Evolutionary conservation across 2,329 filamentous ascomycete species (phyloP), one percentile per base, ranked within the genome.

Genomic region (Paraphoma sp.): DNA sequence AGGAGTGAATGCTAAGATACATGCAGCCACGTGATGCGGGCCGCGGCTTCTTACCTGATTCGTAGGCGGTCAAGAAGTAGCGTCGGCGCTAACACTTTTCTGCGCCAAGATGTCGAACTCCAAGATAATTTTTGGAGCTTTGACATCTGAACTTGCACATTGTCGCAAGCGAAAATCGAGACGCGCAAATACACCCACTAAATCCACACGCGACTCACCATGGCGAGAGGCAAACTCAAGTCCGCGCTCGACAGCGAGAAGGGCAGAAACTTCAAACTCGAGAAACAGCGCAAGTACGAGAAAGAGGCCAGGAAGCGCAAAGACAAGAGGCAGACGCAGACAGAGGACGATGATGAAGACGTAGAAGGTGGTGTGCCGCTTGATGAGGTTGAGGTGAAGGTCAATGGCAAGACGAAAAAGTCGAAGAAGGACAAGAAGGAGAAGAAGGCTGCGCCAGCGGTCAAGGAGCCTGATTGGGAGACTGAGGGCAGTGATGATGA

Each of bases 201-300:
- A 31, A 7, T 14, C 52, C 6, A 49, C 33, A 3, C 47, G 36
- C 48, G 16, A 47, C 14, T 29, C 59, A 49, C 45, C 63, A 83
- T 83, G 72, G 72, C 66, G 45, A 73, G 72, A 53, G 82, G 82
- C 61, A 87, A 86, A 71, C 77, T 89, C 45, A 81, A 86, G 56
- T 75, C 80, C 44, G 85, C 86, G 45, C 81, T 89, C 18, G 84
- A 87, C 63, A 79, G 81, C 51, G 78, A 85, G 56, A 82, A 85
- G 70, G 85, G 86, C 30, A 79, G 84, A 46, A 89, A 95, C 65
- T 89, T 90, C 60, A 88, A 89, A 62, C 83, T 92, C 51, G 91
- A 94, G 76, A 87, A 91, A 76, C 90, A 94, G 75, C 86, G 87
- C 74, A 91, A 89, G 79, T 81, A 89, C 62, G 76, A 80, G 73